A percentile compares a stretch with the other conserved stretches of the same genome.
Evolutionary conservation across 257 asterid species (phyloP).

Genomic region (Forsythia viridissima): DNA sequence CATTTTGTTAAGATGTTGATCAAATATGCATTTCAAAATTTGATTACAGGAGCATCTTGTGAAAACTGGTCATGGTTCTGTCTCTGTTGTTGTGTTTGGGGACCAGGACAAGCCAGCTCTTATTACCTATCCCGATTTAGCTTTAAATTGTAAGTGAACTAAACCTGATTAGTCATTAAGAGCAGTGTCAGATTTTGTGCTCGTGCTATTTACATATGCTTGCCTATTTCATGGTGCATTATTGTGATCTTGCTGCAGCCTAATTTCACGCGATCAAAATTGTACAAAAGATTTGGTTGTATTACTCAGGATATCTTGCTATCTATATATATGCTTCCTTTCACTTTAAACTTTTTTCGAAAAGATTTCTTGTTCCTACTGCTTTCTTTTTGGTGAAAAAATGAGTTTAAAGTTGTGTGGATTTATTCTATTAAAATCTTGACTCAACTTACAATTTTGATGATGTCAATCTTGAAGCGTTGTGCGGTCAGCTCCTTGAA

Average conservation of each 20-base stretch:
- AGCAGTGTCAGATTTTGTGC: slow-evolving; percentile 10
- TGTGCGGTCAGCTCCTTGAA: slow-evolving; percentile 11
- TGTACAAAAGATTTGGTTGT: neutral
- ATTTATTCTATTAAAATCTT: slow-evolving; percentile 10
- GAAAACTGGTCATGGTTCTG: slow-evolving; percentile 72
- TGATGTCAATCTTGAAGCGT: slow-evolving; percentile 9
- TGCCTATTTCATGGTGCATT: slow-evolving; percentile 17
- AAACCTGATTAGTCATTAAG: slow-evolving; percentile 13
- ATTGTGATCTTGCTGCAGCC: slow-evolving; percentile 7
- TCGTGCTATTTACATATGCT: slow-evolving; percentile 16
- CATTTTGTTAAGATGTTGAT: slow-evolving; percentile 27
- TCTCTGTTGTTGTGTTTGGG: slow-evolving; percentile 87
- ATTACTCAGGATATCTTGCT: neutral
- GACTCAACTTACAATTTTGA: neutral
- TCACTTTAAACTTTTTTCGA: neutral
- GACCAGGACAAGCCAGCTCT: slow-evolving; percentile 97
- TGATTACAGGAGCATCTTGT: slow-evolving; percentile 82
- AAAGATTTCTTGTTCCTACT: neutral
- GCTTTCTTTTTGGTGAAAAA: slow-evolving; percentile 12
- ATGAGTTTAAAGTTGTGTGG: neutral
- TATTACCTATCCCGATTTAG: slow-evolving; percentile 93
- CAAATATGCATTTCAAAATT: slow-evolving; percentile 26
- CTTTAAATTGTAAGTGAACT: slow-evolving; percentile 75
- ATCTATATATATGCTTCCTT: neutral
- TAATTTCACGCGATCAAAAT: slow-evolving; percentile 4